Evolutionary conservation across 768 basidiomycete species (phyloP), one percentile per base, ranked within the genome.

Genomic region (Suillus subalutaceus): DNA sequence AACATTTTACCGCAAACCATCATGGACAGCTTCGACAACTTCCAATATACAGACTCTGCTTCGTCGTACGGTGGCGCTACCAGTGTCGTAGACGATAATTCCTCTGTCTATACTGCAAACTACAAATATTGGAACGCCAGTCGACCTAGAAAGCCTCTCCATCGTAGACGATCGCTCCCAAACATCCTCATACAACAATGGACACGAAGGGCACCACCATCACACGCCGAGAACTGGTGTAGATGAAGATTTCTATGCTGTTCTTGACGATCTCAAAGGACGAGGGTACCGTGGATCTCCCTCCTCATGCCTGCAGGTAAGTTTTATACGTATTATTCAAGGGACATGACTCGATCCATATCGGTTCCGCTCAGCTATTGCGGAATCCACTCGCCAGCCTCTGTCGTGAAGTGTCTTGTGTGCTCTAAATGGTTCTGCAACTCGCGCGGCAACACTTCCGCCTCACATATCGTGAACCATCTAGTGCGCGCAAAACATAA

Each of bases 361-460:
- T 58, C 40, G 40, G 16, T 30, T 16, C 26, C 50, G 69, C 40
- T 23, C 68, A 97, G 97, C 75, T 99, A 99, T 73, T 99, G 97
- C 72, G 97, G 97, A 30, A 98, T 99, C 52, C 97, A 99, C 79
- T 95, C 94, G 57, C 96, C 97, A 7, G 92, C 96, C 7, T 96
- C 94, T 43, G 97, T 99, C 32, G 97, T 99, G 67, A 97, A 97
- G 79, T 97, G 95, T 71, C 85, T 96, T 59, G 75, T 96, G 59
- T 97, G 95, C 74, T 86, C 89, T 23, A 96, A 96, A 76, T 97
- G 95, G 95, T 99, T 99, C 78, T 99, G 97, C 83, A 99, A 99
- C 77, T 97, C 97, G 13, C 88, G 97, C 40, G 96, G 96, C 65
- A 97, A 97, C 73, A 97, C 96, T 6, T 97, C 96, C 2, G 96